Base-by-base conservation (phyloP, 176 grass and related monocot species). In the Pharus latifolius region DNA sequence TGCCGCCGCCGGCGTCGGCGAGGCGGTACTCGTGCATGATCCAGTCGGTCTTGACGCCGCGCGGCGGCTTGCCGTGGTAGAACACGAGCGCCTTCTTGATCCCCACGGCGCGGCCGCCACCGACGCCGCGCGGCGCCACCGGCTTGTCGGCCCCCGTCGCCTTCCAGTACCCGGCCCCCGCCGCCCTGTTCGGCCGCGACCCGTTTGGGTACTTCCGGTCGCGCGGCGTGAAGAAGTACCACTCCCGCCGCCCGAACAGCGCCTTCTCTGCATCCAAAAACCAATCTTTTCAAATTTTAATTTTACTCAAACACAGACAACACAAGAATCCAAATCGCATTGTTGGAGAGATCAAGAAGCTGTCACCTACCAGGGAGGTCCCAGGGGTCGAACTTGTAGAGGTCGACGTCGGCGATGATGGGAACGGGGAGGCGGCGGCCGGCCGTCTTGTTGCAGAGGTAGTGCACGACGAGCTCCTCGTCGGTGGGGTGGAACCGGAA, bases 41-140 rank as follows among this genome's bases (percentile, higher is more conserved):
- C 88, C 88, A 91, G 31, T 91, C 88, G 0, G 88, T 91, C 67
- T 91, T 91, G 4, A 80, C 65, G 3, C 88, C 78, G 10, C 83
- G 25, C 0, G 85, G 72, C 3, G 92, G 81, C 77, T 91, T 91
- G 1, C 92, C 88, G 3, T 75, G 67, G 76, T 96, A 96, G 37
- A 96, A 96, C 0, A 96, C 92, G 45, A 96, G 76, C 40, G 92
- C 82, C 79, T 91, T 96, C 92, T 96, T 96, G 73, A 96, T 88
- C 0, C 92, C 92, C 0, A 53, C 8, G 0, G 85, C 69, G 16
- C 23, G 22, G 0, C 45, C 45, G 0, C 1, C 17, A 3, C 46
- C n/a, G n/a, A n/a, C 65, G 46, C 28, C 74, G 65, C 30, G 64
- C 0, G 73, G 67, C 14, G 49, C 18, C 2, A 96, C 75, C 26